These are phyloP conservation scores for Ailanthus altissimus DNA, from an alignment of 345 rosid species.

Conservation along the genomic window DNA sequence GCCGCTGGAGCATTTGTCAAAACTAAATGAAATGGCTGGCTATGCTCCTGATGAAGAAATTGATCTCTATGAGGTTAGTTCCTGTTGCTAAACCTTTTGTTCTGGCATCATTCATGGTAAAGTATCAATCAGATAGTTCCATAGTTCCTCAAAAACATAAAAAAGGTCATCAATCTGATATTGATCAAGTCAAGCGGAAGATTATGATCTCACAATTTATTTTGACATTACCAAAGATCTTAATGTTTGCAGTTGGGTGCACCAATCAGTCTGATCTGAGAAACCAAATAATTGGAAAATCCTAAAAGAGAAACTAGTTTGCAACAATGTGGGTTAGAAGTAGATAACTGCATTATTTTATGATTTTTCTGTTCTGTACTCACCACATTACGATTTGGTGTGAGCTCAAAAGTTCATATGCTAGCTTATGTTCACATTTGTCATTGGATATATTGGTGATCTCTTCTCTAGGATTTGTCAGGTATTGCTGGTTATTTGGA, in stretches of 20 bases:
- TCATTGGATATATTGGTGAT: neutral
- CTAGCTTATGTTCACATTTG: neutral
- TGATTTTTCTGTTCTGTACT: neutral
- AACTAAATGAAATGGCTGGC: constrained; percentile 73
- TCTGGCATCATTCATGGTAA: constrained; percentile 1
- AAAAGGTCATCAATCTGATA: neutral
- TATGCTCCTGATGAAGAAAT: constrained; percentile 65
- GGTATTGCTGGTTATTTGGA: neutral
- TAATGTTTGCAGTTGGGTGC: neutral
- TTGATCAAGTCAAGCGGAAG: neutral
- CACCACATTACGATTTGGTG: neutral
- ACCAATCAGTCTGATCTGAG: neutral
- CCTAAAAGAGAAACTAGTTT: no score
- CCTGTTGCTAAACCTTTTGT: neutral
- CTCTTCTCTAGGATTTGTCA: neutral
- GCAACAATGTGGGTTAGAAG: neutral
- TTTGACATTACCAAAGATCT: neutral
- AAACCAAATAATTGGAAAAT: neutral
- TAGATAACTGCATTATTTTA: neutral
- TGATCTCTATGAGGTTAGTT: constrained; percentile 70
- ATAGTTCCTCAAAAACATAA: no score
- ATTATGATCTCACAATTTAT: no score
- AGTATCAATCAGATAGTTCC: neutral
- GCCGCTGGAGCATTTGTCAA: constrained; percentile 57
- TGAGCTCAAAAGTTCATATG: neutral